phyloP scores from a whole-genome alignment of 164 flowering plant species.

The Stephania cephalantha region DNA sequence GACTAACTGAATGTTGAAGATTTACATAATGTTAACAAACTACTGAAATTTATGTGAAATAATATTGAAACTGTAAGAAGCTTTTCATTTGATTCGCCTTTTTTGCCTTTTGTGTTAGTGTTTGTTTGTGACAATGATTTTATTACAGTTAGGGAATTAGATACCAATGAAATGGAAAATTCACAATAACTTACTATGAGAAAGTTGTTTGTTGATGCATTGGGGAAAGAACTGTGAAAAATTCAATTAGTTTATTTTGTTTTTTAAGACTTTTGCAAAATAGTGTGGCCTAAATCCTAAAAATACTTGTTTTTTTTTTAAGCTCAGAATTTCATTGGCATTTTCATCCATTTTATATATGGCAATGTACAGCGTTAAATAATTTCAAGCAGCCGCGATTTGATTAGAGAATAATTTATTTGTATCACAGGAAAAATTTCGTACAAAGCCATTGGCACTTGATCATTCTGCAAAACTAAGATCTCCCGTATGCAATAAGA shows the following conservation, averaged over 20 bases:
- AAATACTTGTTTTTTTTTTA: neutral
- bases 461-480: conserved; percentile 12
- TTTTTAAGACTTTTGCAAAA: neutral
- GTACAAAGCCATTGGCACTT: conserved; percentile 17
- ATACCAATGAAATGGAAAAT: neutral
- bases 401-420: conserved; percentile 5
- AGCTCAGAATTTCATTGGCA: neutral
- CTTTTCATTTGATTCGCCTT: neutral
- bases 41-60: no score
- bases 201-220: neutral
- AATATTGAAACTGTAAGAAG: neutral
- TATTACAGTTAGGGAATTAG: neutral
- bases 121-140: neutral
- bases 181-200: neutral
- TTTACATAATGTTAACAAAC: neutral
- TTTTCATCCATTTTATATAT: neutral
- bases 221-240: neutral
- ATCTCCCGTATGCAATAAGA: conserved; percentile 17
- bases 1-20: neutral
- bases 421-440: conserved; percentile 24
- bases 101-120: no score
- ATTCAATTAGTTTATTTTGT: neutral
- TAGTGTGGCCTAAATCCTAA: neutral
- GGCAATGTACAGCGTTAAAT: neutral
- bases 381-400: neutral